Evolutionary conservation across 768 basidiomycete species (phyloP), one percentile per base, ranked within the genome.

Genomic region (Royoungia palumana): DNA sequence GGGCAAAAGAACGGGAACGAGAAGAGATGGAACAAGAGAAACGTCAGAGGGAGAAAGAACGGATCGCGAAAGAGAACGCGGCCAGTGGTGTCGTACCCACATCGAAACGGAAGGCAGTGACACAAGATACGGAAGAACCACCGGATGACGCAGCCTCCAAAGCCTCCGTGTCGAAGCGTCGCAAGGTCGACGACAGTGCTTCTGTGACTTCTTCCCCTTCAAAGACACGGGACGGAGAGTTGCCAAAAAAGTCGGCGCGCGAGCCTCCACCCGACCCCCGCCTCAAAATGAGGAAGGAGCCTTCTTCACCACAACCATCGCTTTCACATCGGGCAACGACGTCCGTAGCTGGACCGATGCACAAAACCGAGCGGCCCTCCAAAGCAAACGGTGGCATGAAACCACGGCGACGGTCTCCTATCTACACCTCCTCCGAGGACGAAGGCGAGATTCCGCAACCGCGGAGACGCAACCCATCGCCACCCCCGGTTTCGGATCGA

Each of bases 351-450:
- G 51, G 35, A 20, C 47, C 54, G 24, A 28, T 49, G 41, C 48
- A 49, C 46, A 58, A 50, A 46, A 40, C 46, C 12, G 62, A 68
- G 28, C 59, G 63, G 47, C 21, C 50, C 27, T 27, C 53, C 49
- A 65, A 54, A 40, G 19, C 49, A 19, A 55, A 43, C 30, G 53
- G 52, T 14, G 46, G 50, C 14, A 44, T 49, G 22, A 82, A 79
- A 46, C 46, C 56, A 17, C 73, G 80, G 38, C 80, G 84, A 38
- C 73, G 68, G 36, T 79, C 82, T 3, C 82, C 81, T 1, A 76
- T 81, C 43, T 85, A 82, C 52, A 85, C 85, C 1, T 83, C 84
- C 2, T 82, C 84, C 1, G 82, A 82, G 34, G 80, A 85, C 43
- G 81, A 83, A 58, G 73, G 72, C 20, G 73, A 77, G 49, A 66